A percentile compares a stretch with the other conserved stretches of the same genome.
phyloP scores from a whole-genome alignment of 169 alveolate species.

The Plasmodium vivax region DNA sequence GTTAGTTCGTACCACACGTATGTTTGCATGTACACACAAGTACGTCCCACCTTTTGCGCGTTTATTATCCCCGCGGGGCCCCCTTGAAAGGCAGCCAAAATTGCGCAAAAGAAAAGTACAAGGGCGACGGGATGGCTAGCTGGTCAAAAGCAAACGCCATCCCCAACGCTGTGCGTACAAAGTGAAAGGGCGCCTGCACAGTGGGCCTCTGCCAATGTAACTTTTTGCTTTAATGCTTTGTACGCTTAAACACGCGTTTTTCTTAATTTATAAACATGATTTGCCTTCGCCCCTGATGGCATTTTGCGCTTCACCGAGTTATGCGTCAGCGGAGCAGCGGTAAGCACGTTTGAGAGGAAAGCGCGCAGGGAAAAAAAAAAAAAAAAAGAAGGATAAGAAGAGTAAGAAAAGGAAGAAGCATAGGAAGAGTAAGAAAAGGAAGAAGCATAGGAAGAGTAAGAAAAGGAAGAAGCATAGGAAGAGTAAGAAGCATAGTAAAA shows the following conservation, averaged over 20 bases:
- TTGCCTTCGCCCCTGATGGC: neutral
- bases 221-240: neutral
- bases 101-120: neutral
- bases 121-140: neutral
- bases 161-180: neutral
- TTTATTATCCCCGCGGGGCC: neutral
- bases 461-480: neutral
- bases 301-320: constrained; percentile 8
- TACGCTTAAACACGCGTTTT: neutral
- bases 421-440: neutral
- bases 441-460: neutral
- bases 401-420: neutral
- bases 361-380: neutral
- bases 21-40: neutral
- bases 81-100: neutral
- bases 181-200: neutral
- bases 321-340: neutral
- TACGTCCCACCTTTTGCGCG: neutral
- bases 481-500: neutral
- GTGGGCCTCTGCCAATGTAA: neutral
- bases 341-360: neutral
- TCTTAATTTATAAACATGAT: neutral
- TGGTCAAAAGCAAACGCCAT: neutral
- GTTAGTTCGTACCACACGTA: neutral
- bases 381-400: neutral